Percentiles rank a stretch among this genome's conserved stretches.
Evolutionary conservation across 495 filamentous ascomycete genomes (phyloP).

Genomic region (Penicillium tannophilum): DNA sequence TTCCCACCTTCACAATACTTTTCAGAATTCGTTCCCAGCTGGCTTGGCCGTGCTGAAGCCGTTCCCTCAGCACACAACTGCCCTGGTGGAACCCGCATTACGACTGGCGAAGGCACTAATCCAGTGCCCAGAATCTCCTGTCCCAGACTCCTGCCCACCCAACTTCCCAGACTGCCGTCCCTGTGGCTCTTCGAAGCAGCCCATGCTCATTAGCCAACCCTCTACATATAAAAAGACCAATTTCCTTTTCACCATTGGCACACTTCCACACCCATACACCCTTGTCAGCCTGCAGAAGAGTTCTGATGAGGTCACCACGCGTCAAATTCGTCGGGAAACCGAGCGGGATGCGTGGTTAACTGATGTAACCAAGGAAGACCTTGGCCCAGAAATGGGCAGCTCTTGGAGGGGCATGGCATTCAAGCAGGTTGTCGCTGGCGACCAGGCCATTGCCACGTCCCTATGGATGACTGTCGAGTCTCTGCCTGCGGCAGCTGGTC

Average conservation of each 20-base stretch:
- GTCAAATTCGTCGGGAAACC: constrained; percentile 73
- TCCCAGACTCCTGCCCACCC: constrained; percentile 81
- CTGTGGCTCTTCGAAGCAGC: constrained; percentile 59
- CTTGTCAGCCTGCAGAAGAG: constrained; percentile 60
- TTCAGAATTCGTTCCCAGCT: constrained; percentile 72
- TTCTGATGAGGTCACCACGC: constrained; percentile 57
- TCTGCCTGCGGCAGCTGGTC: constrained; percentile 42
- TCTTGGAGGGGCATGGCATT: constrained; percentile 67
- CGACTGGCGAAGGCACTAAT: constrained; percentile 72
- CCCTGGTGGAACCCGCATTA: constrained; percentile 67
- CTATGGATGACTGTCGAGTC: constrained; percentile 84
- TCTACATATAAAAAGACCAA: constrained; percentile 61
- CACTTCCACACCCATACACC: constrained; percentile 90
- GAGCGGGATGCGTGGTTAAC: constrained; percentile 80
- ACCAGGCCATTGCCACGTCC: constrained; percentile 57
- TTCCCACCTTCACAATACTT: constrained; percentile 81
- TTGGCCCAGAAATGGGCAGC: constrained; percentile 60
- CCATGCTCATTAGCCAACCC: constrained; percentile 59
- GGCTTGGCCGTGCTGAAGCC: constrained; percentile 84
- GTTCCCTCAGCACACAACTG: constrained; percentile 67
- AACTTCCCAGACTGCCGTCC: constrained; percentile 73
- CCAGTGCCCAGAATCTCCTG: constrained; percentile 69
- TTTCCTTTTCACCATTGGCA: constrained; percentile 75
- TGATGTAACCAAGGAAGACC: constrained; percentile 68
- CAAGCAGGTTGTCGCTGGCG: constrained; percentile 79